phyloP scores from a whole-genome alignment of 2,329 filamentous ascomycete species.

The Biscogniauxia mediterranea region DNA sequence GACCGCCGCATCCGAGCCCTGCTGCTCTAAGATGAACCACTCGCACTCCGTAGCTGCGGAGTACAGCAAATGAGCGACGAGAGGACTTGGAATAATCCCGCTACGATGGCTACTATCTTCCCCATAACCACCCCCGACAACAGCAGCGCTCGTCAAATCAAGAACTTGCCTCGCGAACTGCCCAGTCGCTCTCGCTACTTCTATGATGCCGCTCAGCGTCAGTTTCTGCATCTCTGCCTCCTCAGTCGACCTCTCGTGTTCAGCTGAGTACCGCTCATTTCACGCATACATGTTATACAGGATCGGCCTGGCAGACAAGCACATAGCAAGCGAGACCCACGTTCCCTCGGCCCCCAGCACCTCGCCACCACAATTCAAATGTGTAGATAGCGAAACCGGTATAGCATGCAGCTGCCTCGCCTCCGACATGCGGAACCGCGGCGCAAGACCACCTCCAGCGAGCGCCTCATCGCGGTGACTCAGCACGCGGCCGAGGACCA shows the following conservation, averaged over 20 bases:
- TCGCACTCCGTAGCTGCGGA: conserved; percentile 15
- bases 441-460: neutral
- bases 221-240: conserved; percentile 18
- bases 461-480: conserved; percentile 18
- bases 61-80: conserved; percentile 18
- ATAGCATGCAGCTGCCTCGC: conserved; percentile 19
- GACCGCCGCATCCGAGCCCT: conserved; percentile 7
- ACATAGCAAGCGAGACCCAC: conserved; percentile 9
- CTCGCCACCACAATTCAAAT: conserved; percentile 8
- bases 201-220: conserved; percentile 13
- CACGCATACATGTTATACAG: conserved; percentile 18
- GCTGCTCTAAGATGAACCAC: conserved; percentile 17
- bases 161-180: neutral
- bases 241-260: conserved; percentile 16
- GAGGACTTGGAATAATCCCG: conserved; percentile 6
- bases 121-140: neutral
- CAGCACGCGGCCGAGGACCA: conserved; percentile 33
- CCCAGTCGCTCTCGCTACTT: neutral
- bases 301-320: conserved; percentile 18
- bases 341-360: conserved; percentile 1
- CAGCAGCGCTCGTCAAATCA: neutral
- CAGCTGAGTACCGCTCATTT: conserved; percentile 17
- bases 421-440: conserved; percentile 14
- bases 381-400: conserved; percentile 11
- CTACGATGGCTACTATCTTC: neutral